Percentiles rank a stretch among this genome's conserved stretches.
phyloP scores from a whole-genome alignment of 1,284 basidiomycete species.

The Ustilago cynodontis region DNA sequence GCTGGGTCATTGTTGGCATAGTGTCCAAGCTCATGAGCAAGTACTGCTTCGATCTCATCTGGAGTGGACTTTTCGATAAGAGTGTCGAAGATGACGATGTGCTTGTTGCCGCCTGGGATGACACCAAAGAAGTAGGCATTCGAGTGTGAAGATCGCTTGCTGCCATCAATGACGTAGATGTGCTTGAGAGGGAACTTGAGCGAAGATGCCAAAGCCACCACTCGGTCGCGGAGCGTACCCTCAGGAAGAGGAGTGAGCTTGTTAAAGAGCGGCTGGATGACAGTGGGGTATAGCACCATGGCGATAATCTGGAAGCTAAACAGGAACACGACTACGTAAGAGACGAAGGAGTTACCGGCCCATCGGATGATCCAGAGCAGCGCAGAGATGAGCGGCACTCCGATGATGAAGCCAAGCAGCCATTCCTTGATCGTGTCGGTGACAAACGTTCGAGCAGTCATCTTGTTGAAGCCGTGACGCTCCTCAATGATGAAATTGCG shows the following conservation, averaged over 20 bases:
- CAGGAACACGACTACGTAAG: conserved; percentile 65
- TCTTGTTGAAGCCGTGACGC: conserved; percentile 97
- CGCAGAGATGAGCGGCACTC: conserved; percentile 85
- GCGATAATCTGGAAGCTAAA: conserved; percentile 79
- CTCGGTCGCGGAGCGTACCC: conserved; percentile 62
- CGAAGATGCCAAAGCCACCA: conserved; percentile 60
- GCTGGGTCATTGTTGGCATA: conserved; percentile 79
- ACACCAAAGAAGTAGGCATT: conserved; percentile 77
- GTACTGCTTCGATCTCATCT: conserved; percentile 72
- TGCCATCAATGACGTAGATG: conserved; percentile 96
- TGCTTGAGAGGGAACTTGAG: conserved; percentile 94
- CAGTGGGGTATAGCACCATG: conserved; percentile 72
- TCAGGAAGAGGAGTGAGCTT: conserved; percentile 84
- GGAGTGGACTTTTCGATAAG: conserved; percentile 89
- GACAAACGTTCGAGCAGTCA: conserved; percentile 77
- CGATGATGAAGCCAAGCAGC: conserved; percentile 80
- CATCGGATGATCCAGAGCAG: conserved; percentile 91
- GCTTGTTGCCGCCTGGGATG: conserved; percentile 66
- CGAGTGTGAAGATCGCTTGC: conserved; percentile 91
- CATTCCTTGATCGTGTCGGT: conserved; percentile 85
- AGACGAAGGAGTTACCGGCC: conserved; percentile 77
- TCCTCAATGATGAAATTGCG: conserved; percentile 94
- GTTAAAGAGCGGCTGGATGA: conserved; percentile 97
- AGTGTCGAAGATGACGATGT: conserved; percentile 93
- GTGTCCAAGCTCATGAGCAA: conserved; percentile 86